Evolutionary conservation across 306 rosid species (phyloP), one percentile per base, ranked within the genome.

Genomic region (Pueraria montana): DNA sequence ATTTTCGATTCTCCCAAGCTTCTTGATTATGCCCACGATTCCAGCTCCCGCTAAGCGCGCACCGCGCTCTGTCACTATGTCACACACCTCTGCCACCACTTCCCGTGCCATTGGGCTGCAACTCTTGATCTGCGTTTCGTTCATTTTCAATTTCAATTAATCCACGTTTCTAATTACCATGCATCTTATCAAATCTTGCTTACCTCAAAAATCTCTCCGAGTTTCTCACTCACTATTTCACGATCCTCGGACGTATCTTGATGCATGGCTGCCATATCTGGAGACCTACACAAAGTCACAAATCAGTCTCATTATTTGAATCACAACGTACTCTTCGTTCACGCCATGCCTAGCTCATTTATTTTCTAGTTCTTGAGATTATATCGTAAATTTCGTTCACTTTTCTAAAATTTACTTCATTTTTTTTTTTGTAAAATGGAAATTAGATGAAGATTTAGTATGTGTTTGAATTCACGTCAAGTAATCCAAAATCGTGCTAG

Each of bases 221-320:
- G 91, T 85, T 85, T 93, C 42, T 91, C 93, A 24, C 81, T 8
- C 11, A 91, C 92, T 32, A 88, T 87, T 80, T 88, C 88, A 23
- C 76, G 90, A 73, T 88, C 87, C 26, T 89, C 90, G 42, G 95
- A 88, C 71, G 91, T 89, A 77, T 93, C 97, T 88, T 93, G 95
- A 81, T 93, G 95, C 94, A 93, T 93, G 9, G 93, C 87, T 73
- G 90, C 95, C 89, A 91, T 88, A 79, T 91, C 94, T 50, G 87
- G 89, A 14, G 90, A 76, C 69, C 97, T 93, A 75, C 24, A 66
- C 17, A 3, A 66, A 38, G 8, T n/a, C 14, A 9, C 14, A 65
- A 63, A 6, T 63, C 0, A 16, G 13, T 27, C 42, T 6, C 21
- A 27, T 7, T 13, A 26, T 26, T 13, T 61, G 12, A n/a, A n/a